A percentile compares a stretch with the other conserved stretches of the same genome.
Conservation (phyloP, 2,329 filamentous ascomycete genomes). For the Verticillium dahliae region DNA sequence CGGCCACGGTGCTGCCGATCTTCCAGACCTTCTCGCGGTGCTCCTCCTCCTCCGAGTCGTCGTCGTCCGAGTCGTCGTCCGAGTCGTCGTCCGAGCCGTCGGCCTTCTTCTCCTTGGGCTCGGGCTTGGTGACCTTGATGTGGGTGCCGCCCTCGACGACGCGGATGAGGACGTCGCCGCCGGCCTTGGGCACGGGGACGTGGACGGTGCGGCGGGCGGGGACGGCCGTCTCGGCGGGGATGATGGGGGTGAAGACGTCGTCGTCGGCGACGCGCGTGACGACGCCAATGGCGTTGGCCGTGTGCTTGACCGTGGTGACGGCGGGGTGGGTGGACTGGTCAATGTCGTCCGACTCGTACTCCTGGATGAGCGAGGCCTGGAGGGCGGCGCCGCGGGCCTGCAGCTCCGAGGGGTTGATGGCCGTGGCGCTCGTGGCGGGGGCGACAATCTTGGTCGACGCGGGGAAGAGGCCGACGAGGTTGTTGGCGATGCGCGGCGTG, state of each 20-base stretch:
- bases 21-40: conserved; percentile 89
- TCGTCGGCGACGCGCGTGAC: conserved; percentile 54
- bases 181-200: conserved; percentile 67
- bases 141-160: conserved; percentile 82
- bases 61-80: conserved; percentile 54
- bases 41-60: conserved; percentile 75
- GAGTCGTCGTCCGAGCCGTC: conserved; percentile 55
- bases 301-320: conserved; percentile 89
- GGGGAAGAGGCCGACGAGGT: conserved; percentile 75
- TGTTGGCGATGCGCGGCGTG: conserved; percentile 84
- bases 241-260: conserved; percentile 72
- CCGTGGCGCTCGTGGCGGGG: conserved; percentile 67
- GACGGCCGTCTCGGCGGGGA: conserved; percentile 81
- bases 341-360: conserved; percentile 90
- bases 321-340: conserved; percentile 93
- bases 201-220: conserved; percentile 81
- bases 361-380: conserved; percentile 88
- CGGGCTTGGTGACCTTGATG: conserved; percentile 88
- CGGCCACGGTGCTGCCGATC: conserved; percentile 72
- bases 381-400: conserved; percentile 86
- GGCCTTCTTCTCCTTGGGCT: conserved; percentile 67
- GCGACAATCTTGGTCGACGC: conserved; percentile 72
- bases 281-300: conserved; percentile 82
- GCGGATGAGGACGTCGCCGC: conserved; percentile 82
- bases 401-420: conserved; percentile 92